Evolutionary conservation across 768 basidiomycete species (phyloP).

Genomic region (Lactarius tabidus): DNA sequence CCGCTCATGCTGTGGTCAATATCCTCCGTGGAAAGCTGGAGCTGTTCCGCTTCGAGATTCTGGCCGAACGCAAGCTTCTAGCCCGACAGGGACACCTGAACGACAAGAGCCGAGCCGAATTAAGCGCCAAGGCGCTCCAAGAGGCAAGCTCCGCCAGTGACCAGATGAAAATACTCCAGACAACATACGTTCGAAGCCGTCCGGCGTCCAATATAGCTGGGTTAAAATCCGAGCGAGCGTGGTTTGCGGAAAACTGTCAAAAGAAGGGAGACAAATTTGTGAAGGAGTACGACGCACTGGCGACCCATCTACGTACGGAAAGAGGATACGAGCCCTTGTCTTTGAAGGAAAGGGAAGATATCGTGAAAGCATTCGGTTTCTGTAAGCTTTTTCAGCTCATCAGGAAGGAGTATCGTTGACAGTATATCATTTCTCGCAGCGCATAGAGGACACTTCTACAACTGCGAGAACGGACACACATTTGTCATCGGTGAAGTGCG

Average conservation of each 20-base stretch:
- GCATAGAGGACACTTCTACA: constrained; percentile 34
- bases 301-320: constrained; percentile 23
- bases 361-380: constrained; percentile 31
- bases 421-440: constrained; percentile 19
- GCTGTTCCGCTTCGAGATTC: constrained; percentile 28
- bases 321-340: constrained; percentile 28
- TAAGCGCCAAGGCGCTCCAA: background rate
- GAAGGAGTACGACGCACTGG: constrained; percentile 26
- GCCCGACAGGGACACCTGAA: constrained; percentile 1
- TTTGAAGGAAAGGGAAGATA: constrained; percentile 29
- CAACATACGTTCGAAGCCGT: constrained; percentile 29
- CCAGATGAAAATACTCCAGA: background rate
- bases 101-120: background rate
- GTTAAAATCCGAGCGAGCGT: constrained; percentile 26
- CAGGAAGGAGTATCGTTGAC: background rate
- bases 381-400: constrained; percentile 23
- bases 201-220: constrained; percentile 18
- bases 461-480: constrained; percentile 51
- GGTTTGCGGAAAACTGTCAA: constrained; percentile 31
- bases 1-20: constrained; percentile 26
- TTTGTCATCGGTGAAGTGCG: constrained; percentile 56
- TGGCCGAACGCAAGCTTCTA: constrained; percentile 15
- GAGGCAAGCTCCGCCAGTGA: background rate
- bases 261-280: constrained; percentile 26
- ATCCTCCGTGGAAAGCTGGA: constrained; percentile 31